Base-by-base conservation (phyloP, 2,329 filamentous ascomycete genomes). In the Fusarium equiseti region DNA sequence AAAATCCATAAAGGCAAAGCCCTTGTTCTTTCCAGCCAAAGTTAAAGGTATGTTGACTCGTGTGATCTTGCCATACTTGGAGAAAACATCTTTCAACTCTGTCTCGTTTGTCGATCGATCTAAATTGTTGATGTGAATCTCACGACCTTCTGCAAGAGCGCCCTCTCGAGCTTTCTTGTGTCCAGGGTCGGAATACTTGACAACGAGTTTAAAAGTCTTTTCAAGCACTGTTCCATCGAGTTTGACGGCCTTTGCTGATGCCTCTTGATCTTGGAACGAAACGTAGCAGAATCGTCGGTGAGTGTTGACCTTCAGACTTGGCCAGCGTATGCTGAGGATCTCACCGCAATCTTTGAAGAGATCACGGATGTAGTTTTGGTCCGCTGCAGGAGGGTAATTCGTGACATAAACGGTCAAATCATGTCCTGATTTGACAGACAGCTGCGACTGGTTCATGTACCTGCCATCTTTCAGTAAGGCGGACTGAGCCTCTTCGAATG, bases 271-370 rank as follows among this genome's bases (percentile, higher is more conserved):
- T 50, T 90, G 87, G 78, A 98, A 98, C n/a, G 97, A 93, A 9
- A 98, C 86, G 79, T 99, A 99, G 83, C 95, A 98, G 82, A 99
- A 99, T 26, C 96, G 91, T 32, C 96, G 92, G 73, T 93, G 91
- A 3, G 91, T 91, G 76, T 98, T 95, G 79, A 88, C 94, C 78
- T 97, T 97, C 54, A 99, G 87, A 60, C 94, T 97, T 3, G 96
- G 96, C 82, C 96, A 96, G 24, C 96, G 91, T 55, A 98, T 87
- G 75, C 91, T 93, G 59, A 97, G 85, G 59, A 99, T 90, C 45
- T 95, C 89, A 45, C 96, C 96, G 75, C 91, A 95, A 62, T 88
- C 84, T 65, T 87, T 85, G 80, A 95, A 95, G 5, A 95, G 81
- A 38, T 88, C 80, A 43, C 88, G 88, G 24, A 96, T 86, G 74